Evolutionary conservation across 148 eudicot genomes (phyloP).

Genomic region (Nyssa sinensis): DNA sequence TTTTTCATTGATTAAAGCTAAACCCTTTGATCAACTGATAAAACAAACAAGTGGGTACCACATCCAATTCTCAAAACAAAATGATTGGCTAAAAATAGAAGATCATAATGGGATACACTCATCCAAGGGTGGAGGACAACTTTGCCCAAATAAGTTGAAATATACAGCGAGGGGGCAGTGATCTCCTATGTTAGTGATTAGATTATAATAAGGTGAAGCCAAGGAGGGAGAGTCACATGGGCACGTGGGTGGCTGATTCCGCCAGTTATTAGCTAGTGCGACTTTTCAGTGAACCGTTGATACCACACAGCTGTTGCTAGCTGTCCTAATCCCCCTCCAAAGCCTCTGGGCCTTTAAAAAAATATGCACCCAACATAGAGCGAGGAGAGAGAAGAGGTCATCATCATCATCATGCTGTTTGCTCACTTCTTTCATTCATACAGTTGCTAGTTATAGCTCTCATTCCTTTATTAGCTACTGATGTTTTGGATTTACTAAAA

Average conservation of each 20-base stretch:
- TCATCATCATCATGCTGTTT: not conserved
- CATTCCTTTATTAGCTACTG: no score
- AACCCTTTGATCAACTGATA: no score
- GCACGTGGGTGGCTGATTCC: conserved; percentile 67
- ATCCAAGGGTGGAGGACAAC: no score
- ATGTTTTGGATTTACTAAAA: no score
- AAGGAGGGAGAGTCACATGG: conserved; percentile 31
- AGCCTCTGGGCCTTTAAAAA: not conserved
- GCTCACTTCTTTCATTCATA: not conserved
- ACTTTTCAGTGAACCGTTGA: conserved; percentile 15
- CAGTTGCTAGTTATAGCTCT: not conserved
- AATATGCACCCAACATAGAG: not conserved
- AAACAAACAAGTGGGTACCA: no score
- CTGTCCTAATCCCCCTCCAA: conserved; percentile 42
- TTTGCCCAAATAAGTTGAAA: no score
- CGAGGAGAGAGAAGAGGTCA: not conserved
- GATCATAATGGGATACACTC: no score
- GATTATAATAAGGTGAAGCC: not conserved
- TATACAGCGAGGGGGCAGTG: no score
- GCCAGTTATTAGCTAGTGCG: conserved; percentile 15
- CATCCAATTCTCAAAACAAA: no score
- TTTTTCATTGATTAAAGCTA: not conserved
- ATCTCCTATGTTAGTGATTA: no score
- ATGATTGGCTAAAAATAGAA: no score
- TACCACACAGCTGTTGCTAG: conserved; percentile 60